Base-by-base conservation (phyloP, 306 rosid genomes). In the Lathyrus oleraceus region DNA sequence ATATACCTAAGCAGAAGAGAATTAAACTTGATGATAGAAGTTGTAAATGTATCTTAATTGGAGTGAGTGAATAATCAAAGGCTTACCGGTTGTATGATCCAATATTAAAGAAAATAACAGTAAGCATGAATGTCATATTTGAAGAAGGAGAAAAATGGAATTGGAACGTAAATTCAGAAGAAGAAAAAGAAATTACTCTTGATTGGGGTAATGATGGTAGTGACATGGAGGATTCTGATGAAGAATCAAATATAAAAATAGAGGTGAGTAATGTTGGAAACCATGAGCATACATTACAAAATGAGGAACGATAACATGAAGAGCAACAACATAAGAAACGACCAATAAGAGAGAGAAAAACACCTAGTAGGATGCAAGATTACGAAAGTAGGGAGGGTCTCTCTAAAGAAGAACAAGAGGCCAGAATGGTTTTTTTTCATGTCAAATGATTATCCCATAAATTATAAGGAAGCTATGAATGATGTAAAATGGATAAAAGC, bases 341-440 rank as follows among this genome's bases (percentile, higher is more conserved):
- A 27, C 5, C 30, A 27, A 27, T 25, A 15, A 61, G 27, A 61
- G 16, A 44, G 16, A 61, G 66, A 36, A 61, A 1, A 61, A 7
- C 45, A 36, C 47, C 47, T 8, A 9, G 14, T 16, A 32, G 28
- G 15, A 3, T 35, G 45, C 5, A 36, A 10, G 66, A 61, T 8
- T 61, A 61, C 15, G 66, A 35, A 61, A 61, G n/a, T 61, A 11
- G 16, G 16, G 67, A 61, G 10, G 32, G 27, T 5, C 32, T 38
- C 10, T 61, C 32, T 39, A 16, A 61, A 61, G 67, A 61, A 39
- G 67, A 61, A 19, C 49, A 61, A 61, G 32, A 61, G 67, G 67
- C n/a, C 8, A 2, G 20, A 4, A 47, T 47, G 47, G 47, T 17
- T 16, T 15, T n/a, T 61, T 0, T 61, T 61, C 9, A 61, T 16